These are phyloP conservation scores for Rhizophora apiculata DNA, from an alignment of 345 rosid genomes.

Conservation along the genomic window DNA sequence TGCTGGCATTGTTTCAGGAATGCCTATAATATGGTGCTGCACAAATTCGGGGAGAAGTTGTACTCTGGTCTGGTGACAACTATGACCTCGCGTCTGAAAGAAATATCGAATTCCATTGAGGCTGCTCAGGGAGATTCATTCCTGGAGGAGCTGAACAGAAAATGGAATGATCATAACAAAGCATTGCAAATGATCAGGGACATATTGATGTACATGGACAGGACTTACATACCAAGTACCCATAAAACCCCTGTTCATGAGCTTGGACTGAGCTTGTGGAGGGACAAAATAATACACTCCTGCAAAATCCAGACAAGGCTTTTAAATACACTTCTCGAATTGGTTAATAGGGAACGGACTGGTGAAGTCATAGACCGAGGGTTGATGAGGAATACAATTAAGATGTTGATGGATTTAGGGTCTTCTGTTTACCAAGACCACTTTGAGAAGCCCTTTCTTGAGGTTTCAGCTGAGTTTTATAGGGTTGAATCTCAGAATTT, in stretches of 20 bases:
- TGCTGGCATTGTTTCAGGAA: conserved; percentile 48
- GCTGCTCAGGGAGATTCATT: conserved; percentile 93
- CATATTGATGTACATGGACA: conserved; percentile 97
- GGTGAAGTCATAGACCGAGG: conserved; percentile 95
- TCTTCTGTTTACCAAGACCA: conserved; percentile 89
- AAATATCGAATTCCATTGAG: conserved; percentile 70
- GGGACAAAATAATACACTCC: conserved; percentile 73
- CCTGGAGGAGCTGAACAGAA: conserved; percentile 85
- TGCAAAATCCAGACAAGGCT: conserved; percentile 73
- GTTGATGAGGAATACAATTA: conserved; percentile 79
- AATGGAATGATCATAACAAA: conserved; percentile 98
- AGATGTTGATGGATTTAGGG: conserved; percentile 96
- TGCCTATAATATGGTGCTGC: conserved; percentile 98
- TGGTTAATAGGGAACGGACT: conserved; percentile 69
- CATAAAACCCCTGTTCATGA: conserved; percentile 90
- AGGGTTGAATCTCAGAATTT: conserved; percentile 84
- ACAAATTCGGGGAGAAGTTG: conserved; percentile 88
- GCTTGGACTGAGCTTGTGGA: conserved; percentile 88
- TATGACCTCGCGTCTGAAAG: conserved; percentile 86
- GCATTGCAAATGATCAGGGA: conserved; percentile 97
- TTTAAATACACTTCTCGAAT: conserved; percentile 74
- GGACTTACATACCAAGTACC: conserved; percentile 75
- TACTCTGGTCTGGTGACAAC: conserved; percentile 81
- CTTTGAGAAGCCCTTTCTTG: conserved; percentile 91
- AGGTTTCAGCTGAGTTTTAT: conserved; percentile 88